These are phyloP conservation scores for Suillus weaverae DNA, from an alignment of 768 basidiomycete genomes.

Conservation along the genomic window DNA sequence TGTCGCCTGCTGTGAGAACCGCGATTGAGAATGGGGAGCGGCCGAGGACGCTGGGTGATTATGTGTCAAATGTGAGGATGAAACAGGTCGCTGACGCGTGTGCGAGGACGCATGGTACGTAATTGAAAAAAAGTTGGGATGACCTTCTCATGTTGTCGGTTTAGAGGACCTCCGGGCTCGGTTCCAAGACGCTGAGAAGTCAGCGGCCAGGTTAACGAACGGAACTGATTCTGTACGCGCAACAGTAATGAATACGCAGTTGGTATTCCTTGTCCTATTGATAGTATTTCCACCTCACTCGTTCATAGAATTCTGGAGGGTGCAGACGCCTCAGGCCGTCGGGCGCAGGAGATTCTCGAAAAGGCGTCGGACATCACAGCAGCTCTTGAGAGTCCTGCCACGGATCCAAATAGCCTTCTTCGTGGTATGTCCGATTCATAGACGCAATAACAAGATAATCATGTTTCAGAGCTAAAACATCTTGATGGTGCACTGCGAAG, in stretches of 20 bases:
- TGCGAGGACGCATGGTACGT: slow-evolving; percentile 64
- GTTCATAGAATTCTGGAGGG: slow-evolving; percentile 56
- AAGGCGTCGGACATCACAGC: slow-evolving; percentile 52
- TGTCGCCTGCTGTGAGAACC: slow-evolving; percentile 63
- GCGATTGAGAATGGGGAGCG: slow-evolving; percentile 72
- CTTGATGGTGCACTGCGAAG: slow-evolving; percentile 60
- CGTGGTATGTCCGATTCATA: slow-evolving; percentile 43
- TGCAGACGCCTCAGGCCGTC: slow-evolving; percentile 51
- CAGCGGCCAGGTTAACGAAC: slow-evolving; percentile 52
- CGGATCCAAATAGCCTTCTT: slow-evolving; percentile 49
- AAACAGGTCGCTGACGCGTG: slow-evolving; percentile 75
- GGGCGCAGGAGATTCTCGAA: slow-evolving; percentile 61
- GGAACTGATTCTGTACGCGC: slow-evolving; percentile 62
- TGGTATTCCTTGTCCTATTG: neutral
- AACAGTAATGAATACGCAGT: slow-evolving; percentile 38
- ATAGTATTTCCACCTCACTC: neutral
- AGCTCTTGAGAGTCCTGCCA: slow-evolving; percentile 54
- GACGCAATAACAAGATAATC: slow-evolving; percentile 3
- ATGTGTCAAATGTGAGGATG: slow-evolving; percentile 80
- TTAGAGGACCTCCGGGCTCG: slow-evolving; percentile 59
- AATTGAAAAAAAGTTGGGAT: neutral
- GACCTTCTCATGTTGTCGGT: neutral
- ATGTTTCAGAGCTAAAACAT: slow-evolving; percentile 56
- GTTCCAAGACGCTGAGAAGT: slow-evolving; percentile 54
- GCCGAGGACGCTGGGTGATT: slow-evolving; percentile 73